Evolutionary conservation across 495 filamentous ascomycete species (phyloP).

Genomic region (Talaromyces nanjingensis): DNA sequence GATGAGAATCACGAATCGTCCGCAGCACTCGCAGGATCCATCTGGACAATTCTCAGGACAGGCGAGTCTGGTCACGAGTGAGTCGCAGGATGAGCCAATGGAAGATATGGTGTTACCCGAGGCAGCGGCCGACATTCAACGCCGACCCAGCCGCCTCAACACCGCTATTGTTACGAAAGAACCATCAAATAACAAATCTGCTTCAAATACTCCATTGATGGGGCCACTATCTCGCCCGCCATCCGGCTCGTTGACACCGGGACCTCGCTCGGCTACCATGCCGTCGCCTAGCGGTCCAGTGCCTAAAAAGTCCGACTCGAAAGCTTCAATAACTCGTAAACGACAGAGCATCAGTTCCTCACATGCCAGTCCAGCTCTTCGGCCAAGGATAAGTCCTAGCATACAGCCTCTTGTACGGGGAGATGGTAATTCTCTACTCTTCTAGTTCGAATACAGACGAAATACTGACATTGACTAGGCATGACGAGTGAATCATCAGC

Average conservation of each 20-base stretch:
- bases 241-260: constrained; percentile 25
- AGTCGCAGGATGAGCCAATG: constrained; percentile 51
- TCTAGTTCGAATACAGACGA: constrained; percentile 8
- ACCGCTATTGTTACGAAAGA: constrained; percentile 26
- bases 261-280: constrained; percentile 32
- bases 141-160: constrained; percentile 38
- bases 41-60: constrained; percentile 23
- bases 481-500: constrained; percentile 67
- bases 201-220: constrained; percentile 24
- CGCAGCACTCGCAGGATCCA: constrained; percentile 22
- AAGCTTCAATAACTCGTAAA: constrained; percentile 43
- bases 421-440: constrained; percentile 48
- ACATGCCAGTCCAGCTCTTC: constrained; percentile 72
- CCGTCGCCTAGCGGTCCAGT: constrained; percentile 38
- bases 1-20: constrained; percentile 57
- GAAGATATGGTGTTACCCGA: constrained; percentile 63
- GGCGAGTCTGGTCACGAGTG: constrained; percentile 18
- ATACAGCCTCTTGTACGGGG: constrained; percentile 85
- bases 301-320: constrained; percentile 32
- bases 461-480: constrained; percentile 21
- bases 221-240: constrained; percentile 21
- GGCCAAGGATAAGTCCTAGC: constrained; percentile 89
- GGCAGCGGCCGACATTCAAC: constrained; percentile 40
- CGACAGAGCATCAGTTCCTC: constrained; percentile 68
- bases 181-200: constrained; percentile 22